Evolutionary conservation across 768 basidiomycete species (phyloP), one percentile per base, ranked within the genome.

Genomic region (Rhodosporidiobolus odoratus): DNA sequence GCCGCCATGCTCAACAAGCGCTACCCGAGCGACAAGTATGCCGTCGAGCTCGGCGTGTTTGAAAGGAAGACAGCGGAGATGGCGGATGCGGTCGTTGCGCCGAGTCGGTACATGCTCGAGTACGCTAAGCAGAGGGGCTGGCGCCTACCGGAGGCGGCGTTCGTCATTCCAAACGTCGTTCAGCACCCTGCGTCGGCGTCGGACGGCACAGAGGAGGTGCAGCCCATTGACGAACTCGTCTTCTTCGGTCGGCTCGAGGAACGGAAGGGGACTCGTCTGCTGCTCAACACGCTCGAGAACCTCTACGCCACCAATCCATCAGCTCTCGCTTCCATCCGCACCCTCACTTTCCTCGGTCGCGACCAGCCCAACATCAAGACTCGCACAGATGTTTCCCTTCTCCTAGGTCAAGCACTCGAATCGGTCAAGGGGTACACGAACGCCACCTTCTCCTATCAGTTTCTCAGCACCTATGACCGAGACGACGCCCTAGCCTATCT

Each of bases 231-330:
- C 30, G 73, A 75, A 50, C 60, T 75, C 54, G 73, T 75, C 53
- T 75, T 71, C 59, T 75, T 75, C 60, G 73, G 73, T 2, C 69
- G 73, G 13, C 67, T 75, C 54, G 73, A 75, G 50, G 73, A 75
- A 43, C 69, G 73, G 45, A 75, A 75, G 53, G 73, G 73, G 13
- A 63, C 64, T 3, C 58, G 60, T 0, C 43, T 75, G 27, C 62
- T 75, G 60, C 17, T 75, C 45, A 38, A 43, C 30, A 60, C 64
- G 3, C 69, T 75, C 58, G 69, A 68, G 34, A 0, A 25, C 15
- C 64, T 69, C 27, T 62, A 62, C 58, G 62, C 61, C 25, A 4
- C 52, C 10, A 21, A 30, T 9, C 23, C 50, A 3, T 19, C 57
- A 8, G 37, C 53, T 9, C 58, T 53, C 12, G 15, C 47, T 25